A percentile compares a stretch with the other conserved stretches of the same genome.
phyloP scores from a whole-genome alignment of 1,284 basidiomycete species.

The Spongispora temasekensis region DNA sequence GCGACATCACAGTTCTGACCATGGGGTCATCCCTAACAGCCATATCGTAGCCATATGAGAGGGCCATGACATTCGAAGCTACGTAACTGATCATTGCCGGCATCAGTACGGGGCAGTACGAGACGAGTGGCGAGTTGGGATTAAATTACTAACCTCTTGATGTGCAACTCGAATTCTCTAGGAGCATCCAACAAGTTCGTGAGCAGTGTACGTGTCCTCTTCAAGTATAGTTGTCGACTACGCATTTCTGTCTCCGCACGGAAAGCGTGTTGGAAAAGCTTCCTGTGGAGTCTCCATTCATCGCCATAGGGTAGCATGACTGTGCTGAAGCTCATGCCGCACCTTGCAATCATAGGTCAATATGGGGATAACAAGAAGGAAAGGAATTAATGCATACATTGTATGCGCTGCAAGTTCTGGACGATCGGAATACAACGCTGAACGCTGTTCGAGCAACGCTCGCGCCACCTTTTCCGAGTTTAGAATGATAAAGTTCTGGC shows the following conservation, averaged over 20 bases:
- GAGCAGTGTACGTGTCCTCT: slow-evolving; percentile 19
- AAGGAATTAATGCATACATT: slow-evolving; percentile 23
- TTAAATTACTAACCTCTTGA: slow-evolving; percentile 19
- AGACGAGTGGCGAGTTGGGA: too few relatives aligned
- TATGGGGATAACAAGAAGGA: background rate
- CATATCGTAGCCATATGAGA: slow-evolving; percentile 26
- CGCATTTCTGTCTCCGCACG: slow-evolving; percentile 18
- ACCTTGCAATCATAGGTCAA: slow-evolving; percentile 14
- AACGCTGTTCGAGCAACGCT: slow-evolving; percentile 27
- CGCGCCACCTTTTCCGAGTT: slow-evolving; percentile 29
- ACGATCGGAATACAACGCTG: slow-evolving; percentile 27
- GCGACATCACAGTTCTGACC: slow-evolving; percentile 14
- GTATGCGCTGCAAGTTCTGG: slow-evolving; percentile 17
- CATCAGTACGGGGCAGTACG: too few relatives aligned
- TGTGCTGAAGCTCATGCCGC: slow-evolving; percentile 25
- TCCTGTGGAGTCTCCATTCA: slow-evolving; percentile 26
- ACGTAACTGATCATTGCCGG: slow-evolving; percentile 17
- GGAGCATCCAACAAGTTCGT: slow-evolving; percentile 25
- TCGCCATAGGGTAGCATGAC: slow-evolving; percentile 28
- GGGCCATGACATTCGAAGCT: slow-evolving; percentile 27
- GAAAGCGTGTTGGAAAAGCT: slow-evolving; percentile 28
- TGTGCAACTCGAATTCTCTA: slow-evolving; percentile 22
- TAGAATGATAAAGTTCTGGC: slow-evolving; percentile 22
- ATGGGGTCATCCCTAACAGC: slow-evolving; percentile 23
- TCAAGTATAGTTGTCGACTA: slow-evolving; percentile 18